Evolutionary conservation across 352 stramenopile species (phyloP).

Genomic region (Pythium diclinum): DNA sequence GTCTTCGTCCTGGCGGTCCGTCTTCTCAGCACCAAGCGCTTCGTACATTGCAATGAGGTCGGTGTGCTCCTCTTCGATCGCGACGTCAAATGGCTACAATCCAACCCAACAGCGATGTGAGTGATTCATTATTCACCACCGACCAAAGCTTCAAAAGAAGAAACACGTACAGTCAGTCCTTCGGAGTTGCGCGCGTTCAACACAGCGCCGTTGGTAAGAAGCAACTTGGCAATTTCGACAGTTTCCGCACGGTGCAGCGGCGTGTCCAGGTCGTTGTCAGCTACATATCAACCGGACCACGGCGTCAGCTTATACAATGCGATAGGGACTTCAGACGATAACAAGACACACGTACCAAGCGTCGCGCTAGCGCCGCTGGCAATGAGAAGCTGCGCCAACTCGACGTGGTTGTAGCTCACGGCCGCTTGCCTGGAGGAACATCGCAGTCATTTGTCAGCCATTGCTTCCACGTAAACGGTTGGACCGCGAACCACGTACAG

Average conservation of each 20-base stretch:
- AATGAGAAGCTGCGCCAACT: conserved; percentile 31
- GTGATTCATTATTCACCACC: background rate
- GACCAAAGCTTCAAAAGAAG: background rate
- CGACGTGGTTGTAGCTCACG: conserved; percentile 41
- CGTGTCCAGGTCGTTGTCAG: conserved; percentile 33
- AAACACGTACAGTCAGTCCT: conserved; percentile 27
- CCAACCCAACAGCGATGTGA: background rate
- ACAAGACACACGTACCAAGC: too few relatives aligned
- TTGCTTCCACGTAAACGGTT: background rate
- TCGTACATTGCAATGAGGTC: conserved; percentile 34
- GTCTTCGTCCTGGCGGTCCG: conserved; percentile 23
- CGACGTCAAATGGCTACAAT: conserved; percentile 32
- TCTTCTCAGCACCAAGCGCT: conserved; percentile 31
- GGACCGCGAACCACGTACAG: conserved; percentile 19
- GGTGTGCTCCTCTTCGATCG: conserved; percentile 33
- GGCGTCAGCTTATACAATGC: background rate
- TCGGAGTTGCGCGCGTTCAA: conserved; percentile 39
- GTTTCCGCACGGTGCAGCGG: conserved; percentile 34
- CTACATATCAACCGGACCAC: background rate
- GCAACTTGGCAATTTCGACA: conserved; percentile 30
- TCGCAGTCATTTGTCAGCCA: background rate
- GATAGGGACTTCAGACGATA: too few relatives aligned
- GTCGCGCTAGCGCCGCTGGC: conserved; percentile 25
- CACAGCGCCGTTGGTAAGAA: conserved; percentile 31
- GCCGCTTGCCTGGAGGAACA: conserved; percentile 30